A percentile compares a stretch with the other conserved stretches of the same genome.
These are phyloP conservation scores for Cytospora leucostoma DNA, from an alignment of 2,329 filamentous ascomycete genomes.

Conservation along the genomic window DNA sequence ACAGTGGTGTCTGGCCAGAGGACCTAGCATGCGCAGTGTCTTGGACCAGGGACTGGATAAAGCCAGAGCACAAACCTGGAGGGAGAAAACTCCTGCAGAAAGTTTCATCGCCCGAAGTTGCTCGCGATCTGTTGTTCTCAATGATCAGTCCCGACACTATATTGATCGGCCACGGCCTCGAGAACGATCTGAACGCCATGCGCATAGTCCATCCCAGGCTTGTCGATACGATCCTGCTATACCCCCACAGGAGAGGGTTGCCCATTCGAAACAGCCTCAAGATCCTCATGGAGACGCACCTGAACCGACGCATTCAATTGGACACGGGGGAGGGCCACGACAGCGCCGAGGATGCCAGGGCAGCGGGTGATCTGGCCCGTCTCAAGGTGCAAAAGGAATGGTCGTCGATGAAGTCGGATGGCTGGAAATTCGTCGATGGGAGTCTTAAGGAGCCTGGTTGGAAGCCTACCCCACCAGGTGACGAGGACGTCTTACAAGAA, in stretches of 20 bases:
- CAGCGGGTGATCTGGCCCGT: constrained; percentile 83
- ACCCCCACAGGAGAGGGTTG: constrained; percentile 73
- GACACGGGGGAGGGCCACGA: constrained; percentile 74
- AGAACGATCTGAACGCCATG: constrained; percentile 88
- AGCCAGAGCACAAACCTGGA: constrained; percentile 30
- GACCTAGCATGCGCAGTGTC: constrained; percentile 70
- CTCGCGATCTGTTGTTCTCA: constrained; percentile 75
- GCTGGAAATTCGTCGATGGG: constrained; percentile 64
- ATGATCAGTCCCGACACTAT: constrained; percentile 76
- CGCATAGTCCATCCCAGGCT: constrained; percentile 83
- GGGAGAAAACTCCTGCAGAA: constrained; percentile 60
- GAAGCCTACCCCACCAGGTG: not conserved
- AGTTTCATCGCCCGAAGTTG: constrained; percentile 72
- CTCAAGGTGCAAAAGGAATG: constrained; percentile 71
- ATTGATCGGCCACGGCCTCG: constrained; percentile 87
- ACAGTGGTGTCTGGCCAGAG: constrained; percentile 81
- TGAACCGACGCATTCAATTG: constrained; percentile 78
- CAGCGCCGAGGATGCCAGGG: constrained; percentile 85
- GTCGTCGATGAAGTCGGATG: constrained; percentile 63
- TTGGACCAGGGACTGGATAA: constrained; percentile 43
- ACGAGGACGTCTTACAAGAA: not conserved
- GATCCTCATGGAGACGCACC: constrained; percentile 66
- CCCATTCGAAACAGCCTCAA: constrained; percentile 80
- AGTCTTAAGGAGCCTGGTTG: constrained; percentile 28
- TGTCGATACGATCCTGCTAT: constrained; percentile 84